phyloP scores from a whole-genome alignment of 2,329 filamentous ascomycete species.

The Aspergillus sp. region DNA sequence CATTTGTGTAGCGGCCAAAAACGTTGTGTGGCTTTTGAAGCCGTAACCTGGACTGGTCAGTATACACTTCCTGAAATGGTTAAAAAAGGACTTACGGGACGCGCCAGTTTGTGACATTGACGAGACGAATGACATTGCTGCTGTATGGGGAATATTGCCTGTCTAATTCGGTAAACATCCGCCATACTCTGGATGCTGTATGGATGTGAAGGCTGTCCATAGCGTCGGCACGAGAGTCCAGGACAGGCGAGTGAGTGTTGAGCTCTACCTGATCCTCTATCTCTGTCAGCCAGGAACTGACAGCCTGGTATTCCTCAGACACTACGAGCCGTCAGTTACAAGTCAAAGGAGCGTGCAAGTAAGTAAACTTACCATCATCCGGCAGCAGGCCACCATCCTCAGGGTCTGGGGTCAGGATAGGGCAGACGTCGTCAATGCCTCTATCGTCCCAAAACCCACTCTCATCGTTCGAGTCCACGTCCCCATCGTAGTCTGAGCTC shows the following conservation, averaged over 20 bases:
- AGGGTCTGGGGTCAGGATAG: no score
- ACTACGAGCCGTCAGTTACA: no score
- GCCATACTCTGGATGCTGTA: neutral
- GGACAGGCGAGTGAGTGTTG: neutral
- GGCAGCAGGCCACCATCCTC: neutral
- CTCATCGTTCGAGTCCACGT: neutral
- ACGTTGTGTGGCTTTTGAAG: neutral
- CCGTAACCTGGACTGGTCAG: neutral
- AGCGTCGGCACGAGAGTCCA: neutral
- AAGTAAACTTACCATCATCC: neutral
- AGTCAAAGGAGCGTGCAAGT: neutral
- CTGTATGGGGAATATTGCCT: neutral
- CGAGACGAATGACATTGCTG: neutral
- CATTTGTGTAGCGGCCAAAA: neutral
- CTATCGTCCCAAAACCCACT: no score
- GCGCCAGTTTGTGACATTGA: neutral
- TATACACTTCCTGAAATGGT: neutral
- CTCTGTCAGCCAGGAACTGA: no score
- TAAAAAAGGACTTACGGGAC: neutral
- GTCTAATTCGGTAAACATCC: neutral
- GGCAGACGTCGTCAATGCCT: no score
- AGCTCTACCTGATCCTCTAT: neutral
- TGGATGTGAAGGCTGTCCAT: neutral
- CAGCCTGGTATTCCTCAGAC: no score
- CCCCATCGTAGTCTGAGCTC: neutral